These are phyloP conservation scores for Arxiozyma telluris DNA, from an alignment of 1,139 yeast species.

Conservation along the genomic window DNA sequence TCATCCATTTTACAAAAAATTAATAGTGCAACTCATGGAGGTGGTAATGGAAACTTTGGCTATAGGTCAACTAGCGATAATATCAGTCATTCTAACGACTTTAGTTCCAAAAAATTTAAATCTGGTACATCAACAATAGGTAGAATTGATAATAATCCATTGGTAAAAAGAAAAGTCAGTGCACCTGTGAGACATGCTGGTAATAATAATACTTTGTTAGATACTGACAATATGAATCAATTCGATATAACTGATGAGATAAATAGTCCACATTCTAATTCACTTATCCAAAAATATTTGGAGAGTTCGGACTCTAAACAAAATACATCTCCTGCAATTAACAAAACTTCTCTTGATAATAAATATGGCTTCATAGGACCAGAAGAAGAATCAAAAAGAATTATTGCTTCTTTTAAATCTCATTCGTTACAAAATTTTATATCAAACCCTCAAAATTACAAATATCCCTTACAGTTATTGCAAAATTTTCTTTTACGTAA, in stretches of 20 bases:
- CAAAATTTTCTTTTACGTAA: conserved; percentile 8
- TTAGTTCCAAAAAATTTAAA: conserved; percentile 4
- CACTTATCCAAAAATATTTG: conserved; percentile 23
- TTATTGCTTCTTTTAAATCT: conserved; percentile 2
- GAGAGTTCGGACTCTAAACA: conserved; percentile 6
- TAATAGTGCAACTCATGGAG: conserved; percentile 7
- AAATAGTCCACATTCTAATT: conserved; percentile 18
- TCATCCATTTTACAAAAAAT: conserved; percentile 13
- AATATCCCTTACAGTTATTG: conserved; percentile 9
- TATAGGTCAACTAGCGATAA: conserved; percentile 17
- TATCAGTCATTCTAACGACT: conserved; percentile 2
- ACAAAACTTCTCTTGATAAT: background rate
- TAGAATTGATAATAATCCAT: background rate
- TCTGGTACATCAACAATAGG: conserved; percentile 1
- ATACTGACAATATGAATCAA: conserved; percentile 7
- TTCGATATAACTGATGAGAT: conserved; percentile 27
- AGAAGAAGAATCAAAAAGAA: background rate
- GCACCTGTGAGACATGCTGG: conserved; percentile 12
- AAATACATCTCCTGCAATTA: background rate
- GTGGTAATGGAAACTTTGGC: conserved; percentile 5
- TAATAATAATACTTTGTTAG: background rate
- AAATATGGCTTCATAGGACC: background rate
- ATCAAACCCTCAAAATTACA: background rate
- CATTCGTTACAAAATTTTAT: background rate
- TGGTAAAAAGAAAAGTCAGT: conserved; percentile 16